These are phyloP conservation scores for Triticum dicoccoides DNA, from an alignment of 176 grass and related monocot species.

Conservation along the genomic window DNA sequence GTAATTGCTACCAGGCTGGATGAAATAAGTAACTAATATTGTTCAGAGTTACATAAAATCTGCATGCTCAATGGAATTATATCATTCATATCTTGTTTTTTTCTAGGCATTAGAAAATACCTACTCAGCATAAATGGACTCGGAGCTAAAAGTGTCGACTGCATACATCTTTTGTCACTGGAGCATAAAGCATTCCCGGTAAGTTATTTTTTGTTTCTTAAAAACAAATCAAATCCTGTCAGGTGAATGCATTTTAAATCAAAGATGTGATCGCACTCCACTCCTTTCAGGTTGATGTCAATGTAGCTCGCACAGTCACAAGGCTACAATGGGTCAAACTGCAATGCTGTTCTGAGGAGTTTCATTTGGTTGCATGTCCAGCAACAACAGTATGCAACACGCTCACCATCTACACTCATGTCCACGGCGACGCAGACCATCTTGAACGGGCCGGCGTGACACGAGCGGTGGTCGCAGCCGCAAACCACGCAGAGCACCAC, in stretches of 20 bases:
- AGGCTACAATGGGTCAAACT: conserved; percentile 60
- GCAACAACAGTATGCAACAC: too few relatives aligned
- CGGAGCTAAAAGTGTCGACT: conserved; percentile 54
- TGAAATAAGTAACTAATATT: conserved; percentile 23
- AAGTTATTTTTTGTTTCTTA: conserved; percentile 23
- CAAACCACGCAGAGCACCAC: too few relatives aligned
- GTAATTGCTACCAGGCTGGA: conserved; percentile 10
- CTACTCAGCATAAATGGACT: conserved; percentile 45
- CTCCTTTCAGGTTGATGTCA: conserved; percentile 51
- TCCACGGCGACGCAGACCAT: too few relatives aligned
- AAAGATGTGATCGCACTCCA: neutral
- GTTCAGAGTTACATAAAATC: neutral
- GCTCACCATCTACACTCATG: too few relatives aligned
- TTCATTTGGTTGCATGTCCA: conserved; percentile 24
- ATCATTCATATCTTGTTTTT: conserved; percentile 24
- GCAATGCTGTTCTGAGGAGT: conserved; percentile 33
- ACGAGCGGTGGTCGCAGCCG: too few relatives aligned
- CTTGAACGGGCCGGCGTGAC: too few relatives aligned
- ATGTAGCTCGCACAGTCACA: conserved; percentile 55
- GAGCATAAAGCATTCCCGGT: conserved; percentile 57
- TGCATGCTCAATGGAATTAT: conserved; percentile 20
- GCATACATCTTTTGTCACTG: conserved; percentile 46
- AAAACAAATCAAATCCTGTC: neutral
- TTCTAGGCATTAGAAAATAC: conserved; percentile 38
- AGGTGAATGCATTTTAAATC: conserved; percentile 12